Base-by-base conservation (phyloP, 2,329 filamentous ascomycete genomes). In the Calonectria hongkongensis region DNA sequence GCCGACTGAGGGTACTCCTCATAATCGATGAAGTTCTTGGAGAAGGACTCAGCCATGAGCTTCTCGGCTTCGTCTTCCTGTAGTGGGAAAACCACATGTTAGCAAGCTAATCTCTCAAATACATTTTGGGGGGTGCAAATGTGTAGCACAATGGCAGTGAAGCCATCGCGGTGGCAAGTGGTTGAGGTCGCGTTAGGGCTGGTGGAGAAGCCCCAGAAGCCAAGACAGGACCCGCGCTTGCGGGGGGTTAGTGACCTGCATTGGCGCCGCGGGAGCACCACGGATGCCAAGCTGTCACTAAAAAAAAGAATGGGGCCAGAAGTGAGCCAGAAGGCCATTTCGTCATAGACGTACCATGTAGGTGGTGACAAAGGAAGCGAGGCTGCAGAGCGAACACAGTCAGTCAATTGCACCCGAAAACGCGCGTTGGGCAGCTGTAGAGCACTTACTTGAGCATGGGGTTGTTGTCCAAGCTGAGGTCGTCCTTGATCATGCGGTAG, bases 401-500 rank as follows among this genome's bases (percentile, higher is more conserved):
- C 47, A 73, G 74, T 65, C 28, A 65, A 64, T 51, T 64, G 41
- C 63, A 16, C 18, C 16, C 6, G 8, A 36, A 8, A 18, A 13
- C 25, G 50, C n/a, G 10, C 8, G n/a, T 25, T 45, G 36, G 10
- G 64, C 43, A 27, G 30, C 60, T 36, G 54, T 27, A 8, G 21
- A 28, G 45, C 15, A 81, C 88, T 78, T 86, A 94, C 92, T 93
- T 95, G 75, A 98, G 89, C 89, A 95, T 96, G 10, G 95, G 95
- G 79, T 96, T 97, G 69, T 95, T 95, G 82, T 98, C 96, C 66
- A 98, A 88, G 75, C 94, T 97, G 76, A 98, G 88, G 82, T 98
- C 95, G 83, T 98, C 96, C 88, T 95, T 96, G 88, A 98, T 98
- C 94, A 98, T 94, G 62, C 95, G 93, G 84, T 98, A 98, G n/a